Evolutionary conservation across 176 grass and related monocot species (phyloP), one percentile per base, ranked within the genome.

Genomic region (Olyra latifolia): DNA sequence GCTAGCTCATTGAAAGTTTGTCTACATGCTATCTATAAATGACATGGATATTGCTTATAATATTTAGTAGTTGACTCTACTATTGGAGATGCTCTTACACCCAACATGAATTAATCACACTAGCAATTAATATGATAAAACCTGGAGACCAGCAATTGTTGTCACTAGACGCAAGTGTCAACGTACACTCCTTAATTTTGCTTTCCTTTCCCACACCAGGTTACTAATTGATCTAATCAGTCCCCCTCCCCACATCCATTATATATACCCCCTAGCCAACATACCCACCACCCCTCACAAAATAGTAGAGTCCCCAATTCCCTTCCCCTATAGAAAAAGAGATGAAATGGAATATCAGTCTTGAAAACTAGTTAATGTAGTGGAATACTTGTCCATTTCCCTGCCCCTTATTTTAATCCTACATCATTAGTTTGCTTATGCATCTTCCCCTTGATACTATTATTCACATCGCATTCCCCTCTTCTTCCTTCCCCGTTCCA

Each of bases 341-440:
- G 50, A 69, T 80, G 78, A 83, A 81, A 77, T 79, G 88, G 82
- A 89, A 83, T 84, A 86, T 65, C 59, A 87, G 74, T 88, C 79
- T 80, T 71, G 70, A 87, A 84, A 87, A 78, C 79, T 83, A 89
- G 93, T 99, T 90, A 99, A 99, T 93, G 75, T 80, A 83, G 86
- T 88, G 78, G 84, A 98, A 95, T 89, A 65, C 75, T 88, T 91
- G 91, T 90, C 79, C 77, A 85, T 89, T 91, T 88, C 86, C 85
- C 61, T 39, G 28, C 45, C 83, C 28, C 76, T 78, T 84, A 83
- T 83, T 85, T 80, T 89, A 77, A 89, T 74, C 71, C 65, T 40
- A 54, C 78, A 73, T 78, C 83, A 82, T 64, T 77, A 70, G 54
- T 76, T 71, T 79, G 77, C 60, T 88, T 83, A 64, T 52, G 52